phyloP scores from a whole-genome alignment of 2,329 filamentous ascomycete genomes.

The Talaromyces sp. region DNA sequence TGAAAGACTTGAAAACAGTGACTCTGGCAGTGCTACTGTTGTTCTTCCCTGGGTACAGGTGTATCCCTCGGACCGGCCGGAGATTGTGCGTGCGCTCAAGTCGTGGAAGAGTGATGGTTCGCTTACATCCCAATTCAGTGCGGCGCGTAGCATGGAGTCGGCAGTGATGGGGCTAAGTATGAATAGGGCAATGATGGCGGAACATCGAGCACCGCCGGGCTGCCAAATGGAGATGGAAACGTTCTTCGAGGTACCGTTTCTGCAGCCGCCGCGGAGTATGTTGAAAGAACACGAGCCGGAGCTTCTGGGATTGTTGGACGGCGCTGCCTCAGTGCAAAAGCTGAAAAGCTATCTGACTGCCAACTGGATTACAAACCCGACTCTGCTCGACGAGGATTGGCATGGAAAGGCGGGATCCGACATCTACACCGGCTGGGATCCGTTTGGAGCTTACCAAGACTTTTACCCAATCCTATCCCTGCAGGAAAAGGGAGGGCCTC shows the following conservation, averaged over 20 bases:
- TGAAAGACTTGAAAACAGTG: background rate
- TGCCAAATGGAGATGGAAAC: constrained; percentile 10
- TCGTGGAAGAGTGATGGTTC: constrained; percentile 3
- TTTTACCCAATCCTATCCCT: constrained; percentile 5
- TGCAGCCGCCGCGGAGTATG: constrained; percentile 9
- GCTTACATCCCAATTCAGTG: background rate
- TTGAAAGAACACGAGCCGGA: constrained; percentile 10
- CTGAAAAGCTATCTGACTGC: constrained; percentile 1
- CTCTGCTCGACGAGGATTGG: constrained; percentile 4
- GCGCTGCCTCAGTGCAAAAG: background rate
- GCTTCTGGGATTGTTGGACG: constrained; percentile 6
- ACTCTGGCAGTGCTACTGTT: background rate
- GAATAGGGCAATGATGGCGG: background rate
- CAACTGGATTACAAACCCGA: constrained; percentile 8
- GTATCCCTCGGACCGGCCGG: constrained; percentile 1
- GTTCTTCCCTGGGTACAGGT: constrained; percentile 8
- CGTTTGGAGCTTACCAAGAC: constrained; percentile 6
- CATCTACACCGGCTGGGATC: background rate
- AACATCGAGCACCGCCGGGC: constrained; percentile 4
- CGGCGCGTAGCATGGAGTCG: background rate
- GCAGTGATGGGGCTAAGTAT: background rate
- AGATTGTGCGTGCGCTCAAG: background rate
- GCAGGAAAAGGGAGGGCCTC: constrained; percentile 10
- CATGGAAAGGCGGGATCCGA: background rate
- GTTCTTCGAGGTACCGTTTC: constrained; percentile 5